Percentiles rank a stretch among this genome's conserved stretches.
Conservation (phyloP, 2,329 filamentous ascomycete genomes). For the Microcyclospora tardicrescens region DNA sequence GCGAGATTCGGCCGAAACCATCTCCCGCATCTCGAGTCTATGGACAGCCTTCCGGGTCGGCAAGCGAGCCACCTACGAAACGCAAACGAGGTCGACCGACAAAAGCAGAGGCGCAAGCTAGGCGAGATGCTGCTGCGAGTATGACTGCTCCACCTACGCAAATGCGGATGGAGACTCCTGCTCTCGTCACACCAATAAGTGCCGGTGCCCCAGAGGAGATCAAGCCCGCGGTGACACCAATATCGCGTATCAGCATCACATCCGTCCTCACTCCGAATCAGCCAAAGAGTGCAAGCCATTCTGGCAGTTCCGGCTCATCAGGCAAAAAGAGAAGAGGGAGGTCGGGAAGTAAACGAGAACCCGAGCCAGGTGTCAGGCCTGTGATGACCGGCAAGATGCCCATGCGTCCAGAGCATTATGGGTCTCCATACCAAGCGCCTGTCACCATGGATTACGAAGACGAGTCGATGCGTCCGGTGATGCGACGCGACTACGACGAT, state of each 20-base stretch:
- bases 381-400: not conserved
- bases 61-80: slow-evolving; percentile 23
- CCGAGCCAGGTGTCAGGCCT: slow-evolving; percentile 4
- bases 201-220: slow-evolving; percentile 5
- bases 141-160: not conserved
- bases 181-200: not conserved
- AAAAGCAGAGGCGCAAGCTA: slow-evolving; percentile 34
- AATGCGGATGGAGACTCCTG: slow-evolving; percentile 24
- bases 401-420: not conserved
- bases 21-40: slow-evolving; percentile 11
- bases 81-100: slow-evolving; percentile 37
- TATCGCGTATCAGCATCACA: slow-evolving; percentile 22
- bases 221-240: slow-evolving; percentile 9
- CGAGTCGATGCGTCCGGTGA: not conserved
- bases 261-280: slow-evolving; percentile 20
- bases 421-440: no score
- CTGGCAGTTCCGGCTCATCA: slow-evolving; percentile 16
- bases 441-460: not conserved
- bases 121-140: slow-evolving; percentile 11
- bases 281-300: slow-evolving; percentile 16
- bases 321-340: slow-evolving; percentile 19
- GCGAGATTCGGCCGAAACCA: slow-evolving; percentile 34
- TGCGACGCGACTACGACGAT: not conserved
- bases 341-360: slow-evolving; percentile 7
- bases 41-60: slow-evolving; percentile 8